Evolutionary conservation across 225 moss, liverwort and hornwort species (phyloP), one percentile per base, ranked within the genome.

Genomic region (Bryoerythrophyllum caledonicum): DNA sequence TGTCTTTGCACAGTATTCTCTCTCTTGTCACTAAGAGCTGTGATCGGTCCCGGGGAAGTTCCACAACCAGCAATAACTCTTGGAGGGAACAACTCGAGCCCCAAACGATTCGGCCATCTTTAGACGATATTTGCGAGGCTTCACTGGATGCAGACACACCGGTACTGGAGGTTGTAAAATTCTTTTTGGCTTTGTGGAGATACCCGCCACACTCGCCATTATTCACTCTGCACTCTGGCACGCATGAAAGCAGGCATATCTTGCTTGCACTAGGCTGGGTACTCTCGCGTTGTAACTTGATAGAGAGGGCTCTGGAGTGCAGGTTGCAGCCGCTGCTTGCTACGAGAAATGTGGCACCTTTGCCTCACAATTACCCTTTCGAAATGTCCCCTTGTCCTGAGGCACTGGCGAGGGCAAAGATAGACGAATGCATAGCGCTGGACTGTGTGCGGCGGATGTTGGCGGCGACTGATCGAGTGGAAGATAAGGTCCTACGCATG

Each of bases 201-300:
- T 94, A 89, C 76, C 83, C 90, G 43, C 53, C 84, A 12, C 83
- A 74, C 60, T 92, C 92, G 27, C 86, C 87, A 1, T 67, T 94
- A 28, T 92, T 92, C 41, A 35, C 32, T 17, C 26, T 87, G 20
- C 68, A 67, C 17, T 62, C 62, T 8, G 71, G 74, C 17, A 81
- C 71, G 3, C 67, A 54, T 15, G 76, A 84, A 54, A 91, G 84
- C 66, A 83, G 86, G 60, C 86, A 83, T 10, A 80, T 90, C 17
- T 74, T 94, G 78, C 71, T 92, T 28, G 87, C 92, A 1, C 52
- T 90, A 15, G 90, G 86, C 68, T 94, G 94, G 94, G 56, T 90
- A 54, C 80, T 90, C 43, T 89, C 83, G 54, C 78, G 82, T 48
- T 87, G 78, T 70, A 53, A 85, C 0, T 35, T 86, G 56, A 85